Base-by-base conservation (phyloP, 371 early-diverging fungal species). In the Batrachochytrium dendrobatidis region DNA sequence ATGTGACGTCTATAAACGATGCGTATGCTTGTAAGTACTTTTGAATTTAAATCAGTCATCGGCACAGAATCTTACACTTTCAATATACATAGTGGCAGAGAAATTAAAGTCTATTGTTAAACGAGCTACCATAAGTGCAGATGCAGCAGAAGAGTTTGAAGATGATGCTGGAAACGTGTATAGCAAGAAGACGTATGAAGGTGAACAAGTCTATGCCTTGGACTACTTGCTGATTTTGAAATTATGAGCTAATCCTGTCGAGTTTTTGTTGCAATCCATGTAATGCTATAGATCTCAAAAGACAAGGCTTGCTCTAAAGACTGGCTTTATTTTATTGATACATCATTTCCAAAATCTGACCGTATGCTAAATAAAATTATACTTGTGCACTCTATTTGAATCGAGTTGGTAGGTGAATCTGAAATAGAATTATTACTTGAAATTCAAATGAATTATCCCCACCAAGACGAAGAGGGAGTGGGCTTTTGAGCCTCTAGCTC, bases 151-250 rank as follows among this genome's bases (percentile, higher is more conserved):
- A 68, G 99, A 98, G 71, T 95, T 88, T 68, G 98, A 99, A 70
- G 98, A 99, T 66, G 80, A 75, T 8, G 90, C 91, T 58, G 99
- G 99, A 62, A 98, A 99, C 65, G 97, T 99, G 50, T 96, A 90
- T 64, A 94, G 93, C 80, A 94, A 89, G 63, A 97, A 95, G 83
- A 95, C 93, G 3, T 99, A 92, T 68, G 90, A 95, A 67, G 80
- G 79, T 73, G 54, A 12, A 50, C 24, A 29, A 3, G 12, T 24
- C 0, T 1, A 15, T 15, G 24, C 3, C 49, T 15, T 56, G 24
- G 30, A 15, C 8, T 2, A 2, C 25, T 46, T 28, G 33, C 5
- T 32, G n/a, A n/a, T n/a, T n/a, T n/a, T n/a, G n/a, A n/a, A n/a
- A n/a, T n/a, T n/a, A n/a, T n/a, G 15, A 22, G 7, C 7, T 46